Percentiles rank a stretch among this genome's conserved stretches.
These are phyloP conservation scores for Cercospora berteroae DNA, from an alignment of 2,329 filamentous ascomycete species.

Conservation along the genomic window DNA sequence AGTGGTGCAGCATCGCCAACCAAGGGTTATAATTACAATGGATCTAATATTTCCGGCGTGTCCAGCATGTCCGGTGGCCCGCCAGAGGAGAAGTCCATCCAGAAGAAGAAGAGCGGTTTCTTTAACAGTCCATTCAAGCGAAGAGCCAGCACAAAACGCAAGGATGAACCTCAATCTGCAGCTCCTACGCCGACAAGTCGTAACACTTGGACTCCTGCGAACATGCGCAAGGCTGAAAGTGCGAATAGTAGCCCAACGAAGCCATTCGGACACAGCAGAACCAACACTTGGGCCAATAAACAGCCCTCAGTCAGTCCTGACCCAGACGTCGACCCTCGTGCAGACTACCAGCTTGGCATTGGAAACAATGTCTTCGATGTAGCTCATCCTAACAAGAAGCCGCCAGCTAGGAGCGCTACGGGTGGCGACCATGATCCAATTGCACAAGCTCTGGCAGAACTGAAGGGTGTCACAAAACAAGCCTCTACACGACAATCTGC, in stretches of 20 bases:
- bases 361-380: constrained; percentile 97
- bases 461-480: constrained; percentile 84
- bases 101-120: constrained; percentile 75
- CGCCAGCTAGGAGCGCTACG: constrained; percentile 32
- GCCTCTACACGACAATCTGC: constrained; percentile 83
- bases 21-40: constrained; percentile 55
- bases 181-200: constrained; percentile 38
- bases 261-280: constrained; percentile 31
- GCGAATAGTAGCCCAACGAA: constrained; percentile 46
- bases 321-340: constrained; percentile 81
- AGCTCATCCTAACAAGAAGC: constrained; percentile 61
- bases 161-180: constrained; percentile 54
- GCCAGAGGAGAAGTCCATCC: constrained; percentile 63
- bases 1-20: constrained; percentile 72
- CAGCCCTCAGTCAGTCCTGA: constrained; percentile 44
- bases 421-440: constrained; percentile 74
- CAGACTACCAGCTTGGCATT: constrained; percentile 88
- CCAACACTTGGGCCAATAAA: constrained; percentile 36
- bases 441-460: constrained; percentile 83
- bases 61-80: constrained; percentile 38
- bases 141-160: constrained; percentile 71
- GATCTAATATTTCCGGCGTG: constrained; percentile 33
- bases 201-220: constrained; percentile 55
- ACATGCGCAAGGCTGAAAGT: constrained; percentile 40
- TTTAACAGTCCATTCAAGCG: constrained; percentile 92